A percentile compares a stretch with the other conserved stretches of the same genome.
Conservation (phyloP, 495 filamentous ascomycete species). For the Pyrenula massariospora region DNA sequence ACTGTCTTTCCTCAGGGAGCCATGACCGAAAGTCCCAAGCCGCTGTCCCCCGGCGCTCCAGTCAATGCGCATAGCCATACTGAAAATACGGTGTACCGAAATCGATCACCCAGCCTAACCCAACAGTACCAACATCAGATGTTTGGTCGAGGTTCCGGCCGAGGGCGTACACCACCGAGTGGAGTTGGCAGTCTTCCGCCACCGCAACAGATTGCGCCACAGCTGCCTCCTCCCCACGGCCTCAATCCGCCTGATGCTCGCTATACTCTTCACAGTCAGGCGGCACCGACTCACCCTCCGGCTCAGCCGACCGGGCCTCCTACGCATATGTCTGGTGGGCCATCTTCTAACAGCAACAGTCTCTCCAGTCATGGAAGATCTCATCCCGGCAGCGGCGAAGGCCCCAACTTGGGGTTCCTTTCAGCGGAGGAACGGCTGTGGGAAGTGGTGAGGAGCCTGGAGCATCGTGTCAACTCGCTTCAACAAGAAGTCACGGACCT, state of each 20-base stretch:
- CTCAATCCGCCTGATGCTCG: conserved; percentile 17
- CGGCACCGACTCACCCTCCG: conserved; percentile 6
- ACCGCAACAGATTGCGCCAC: conserved; percentile 15
- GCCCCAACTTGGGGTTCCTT: conserved; percentile 2
- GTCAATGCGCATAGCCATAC: conserved; percentile 45
- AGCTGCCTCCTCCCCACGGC: conserved; percentile 26
- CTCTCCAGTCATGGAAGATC: conserved; percentile 15
- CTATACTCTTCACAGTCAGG: conserved; percentile 15
- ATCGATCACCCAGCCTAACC: conserved; percentile 58
- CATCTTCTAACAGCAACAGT: conserved; percentile 15
- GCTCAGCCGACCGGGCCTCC: conserved; percentile 9
- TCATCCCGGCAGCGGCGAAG: conserved; percentile 12
- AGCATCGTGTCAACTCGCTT: conserved; percentile 10
- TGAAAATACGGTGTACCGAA: conserved; percentile 36
- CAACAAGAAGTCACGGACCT: conserved; percentile 11
- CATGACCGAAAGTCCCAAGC: conserved; percentile 84
- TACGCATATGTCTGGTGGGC: conserved; percentile 1
- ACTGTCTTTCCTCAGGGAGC: conserved; percentile 56
- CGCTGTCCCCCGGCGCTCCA: conserved; percentile 63
- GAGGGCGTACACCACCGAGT: conserved; percentile 21
- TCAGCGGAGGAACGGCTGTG: conserved; percentile 9
- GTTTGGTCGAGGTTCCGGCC: conserved; percentile 39
- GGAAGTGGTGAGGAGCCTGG: conserved; percentile 10
- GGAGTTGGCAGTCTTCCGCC: conserved; percentile 10
- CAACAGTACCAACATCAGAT: conserved; percentile 58